Conservation (phyloP, 352 stramenopile species). For the Pythium angustatum region DNA sequence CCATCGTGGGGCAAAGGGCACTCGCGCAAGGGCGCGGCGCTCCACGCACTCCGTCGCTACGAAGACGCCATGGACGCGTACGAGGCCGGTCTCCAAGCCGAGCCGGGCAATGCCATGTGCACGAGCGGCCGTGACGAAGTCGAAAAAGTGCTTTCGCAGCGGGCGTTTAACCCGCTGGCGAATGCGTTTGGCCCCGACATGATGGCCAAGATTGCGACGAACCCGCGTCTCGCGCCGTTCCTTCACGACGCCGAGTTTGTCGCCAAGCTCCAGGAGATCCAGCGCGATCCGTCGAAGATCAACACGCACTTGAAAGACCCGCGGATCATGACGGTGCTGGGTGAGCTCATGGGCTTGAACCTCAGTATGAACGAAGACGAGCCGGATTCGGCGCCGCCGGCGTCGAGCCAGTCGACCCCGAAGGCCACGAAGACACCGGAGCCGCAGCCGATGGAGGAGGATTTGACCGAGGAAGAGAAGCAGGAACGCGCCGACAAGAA, state of each 20-base stretch:
- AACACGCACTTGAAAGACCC: constrained; percentile 80
- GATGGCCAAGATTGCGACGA: constrained; percentile 90
- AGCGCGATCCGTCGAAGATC: constrained; percentile 76
- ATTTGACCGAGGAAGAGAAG: constrained; percentile 86
- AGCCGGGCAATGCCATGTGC: constrained; percentile 91
- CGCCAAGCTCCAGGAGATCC: constrained; percentile 69
- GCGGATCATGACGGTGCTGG: constrained; percentile 86
- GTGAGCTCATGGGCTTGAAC: constrained; percentile 83
- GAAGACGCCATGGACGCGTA: constrained; percentile 87
- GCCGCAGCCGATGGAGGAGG: constrained; percentile 80
- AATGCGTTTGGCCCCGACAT: constrained; percentile 96
- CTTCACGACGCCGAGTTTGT: constrained; percentile 94
- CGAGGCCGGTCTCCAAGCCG: constrained; percentile 87
- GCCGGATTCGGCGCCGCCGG: constrained; percentile 55
- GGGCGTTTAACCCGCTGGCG: constrained; percentile 83
- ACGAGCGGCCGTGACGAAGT: constrained; percentile 93
- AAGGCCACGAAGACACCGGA: constrained; percentile 41
- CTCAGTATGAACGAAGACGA: constrained; percentile 64
- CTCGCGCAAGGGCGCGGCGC: constrained; percentile 95
- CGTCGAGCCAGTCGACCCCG: constrained; percentile 26
- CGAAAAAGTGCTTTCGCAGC: constrained; percentile 83
- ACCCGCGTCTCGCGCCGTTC: constrained; percentile 86
- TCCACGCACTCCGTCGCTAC: constrained; percentile 92
- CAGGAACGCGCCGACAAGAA: constrained; percentile 58
- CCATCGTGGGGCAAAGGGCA: constrained; percentile 97